Conservation (phyloP, 1,139 yeast species). For the Scheffersomyces illinoinensis region DNA sequence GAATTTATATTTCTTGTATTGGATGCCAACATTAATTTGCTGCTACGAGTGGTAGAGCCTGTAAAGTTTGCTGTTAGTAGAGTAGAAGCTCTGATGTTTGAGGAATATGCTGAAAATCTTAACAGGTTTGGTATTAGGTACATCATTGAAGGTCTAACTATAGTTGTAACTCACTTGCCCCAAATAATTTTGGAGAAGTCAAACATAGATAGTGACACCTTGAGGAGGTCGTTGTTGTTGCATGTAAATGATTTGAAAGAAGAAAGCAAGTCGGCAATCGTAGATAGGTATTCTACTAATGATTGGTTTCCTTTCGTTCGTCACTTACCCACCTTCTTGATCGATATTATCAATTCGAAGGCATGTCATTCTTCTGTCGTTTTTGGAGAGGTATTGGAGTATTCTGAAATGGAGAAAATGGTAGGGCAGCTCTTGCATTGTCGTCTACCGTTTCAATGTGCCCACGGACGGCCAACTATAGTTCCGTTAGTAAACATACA, state of each 20-base stretch:
- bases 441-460: slow-evolving; percentile 72
- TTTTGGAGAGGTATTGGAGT: slow-evolving; percentile 62
- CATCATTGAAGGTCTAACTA: slow-evolving; percentile 2
- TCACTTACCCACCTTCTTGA: slow-evolving; percentile 28
- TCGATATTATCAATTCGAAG: slow-evolving; percentile 54
- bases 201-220: slow-evolving; percentile 20
- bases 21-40: slow-evolving; percentile 13
- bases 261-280: neutral
- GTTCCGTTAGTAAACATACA: slow-evolving; percentile 49
- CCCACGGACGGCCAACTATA: slow-evolving; percentile 82
- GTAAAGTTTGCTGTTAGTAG: slow-evolving; percentile 19
- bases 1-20: slow-evolving; percentile 25
- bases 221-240: slow-evolving; percentile 39
- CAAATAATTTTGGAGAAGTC: slow-evolving; percentile 29
- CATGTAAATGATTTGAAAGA: slow-evolving; percentile 42
- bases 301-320: slow-evolving; percentile 14
- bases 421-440: slow-evolving; percentile 48
- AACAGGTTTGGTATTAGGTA: slow-evolving; percentile 36
- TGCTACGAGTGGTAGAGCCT: slow-evolving; percentile 9
- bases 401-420: slow-evolving; percentile 44
- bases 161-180: slow-evolving; percentile 42
- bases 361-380: slow-evolving; percentile 74
- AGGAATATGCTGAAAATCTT: slow-evolving; percentile 29
- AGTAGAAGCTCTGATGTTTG: slow-evolving; percentile 32
- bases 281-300: neutral